Percentiles rank a stretch among this genome's conserved stretches.
These are phyloP conservation scores for Bacidia rubella DNA, from an alignment of 495 filamentous ascomycete species.

Conservation along the genomic window DNA sequence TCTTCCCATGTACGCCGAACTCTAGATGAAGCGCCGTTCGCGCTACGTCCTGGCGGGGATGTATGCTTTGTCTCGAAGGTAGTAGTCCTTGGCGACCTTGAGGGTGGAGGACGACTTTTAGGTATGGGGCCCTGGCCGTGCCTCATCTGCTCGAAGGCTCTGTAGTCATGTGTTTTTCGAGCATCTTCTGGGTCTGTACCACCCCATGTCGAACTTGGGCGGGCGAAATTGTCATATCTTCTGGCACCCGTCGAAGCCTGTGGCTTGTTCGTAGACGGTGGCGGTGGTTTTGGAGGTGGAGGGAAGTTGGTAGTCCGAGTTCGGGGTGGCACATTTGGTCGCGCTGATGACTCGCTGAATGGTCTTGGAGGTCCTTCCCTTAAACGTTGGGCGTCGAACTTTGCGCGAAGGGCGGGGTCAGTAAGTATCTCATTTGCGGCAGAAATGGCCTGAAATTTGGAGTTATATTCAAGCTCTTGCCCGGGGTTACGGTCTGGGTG, in stretches of 20 bases:
- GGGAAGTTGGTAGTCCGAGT: constrained; percentile 17
- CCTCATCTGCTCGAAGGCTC: constrained; percentile 63
- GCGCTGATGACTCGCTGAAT: constrained; percentile 8
- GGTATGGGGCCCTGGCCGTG: constrained; percentile 23
- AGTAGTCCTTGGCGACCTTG: constrained; percentile 6
- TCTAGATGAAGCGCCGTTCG: constrained; percentile 22
- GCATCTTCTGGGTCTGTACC: constrained; percentile 30
- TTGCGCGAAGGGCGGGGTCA: constrained; percentile 50
- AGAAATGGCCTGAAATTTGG: constrained; percentile 76
- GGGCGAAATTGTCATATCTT: constrained; percentile 28
- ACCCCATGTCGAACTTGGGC: constrained; percentile 15
- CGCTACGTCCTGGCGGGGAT: constrained; percentile 24
- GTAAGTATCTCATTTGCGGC: constrained; percentile 71
- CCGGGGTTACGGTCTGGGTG: constrained; percentile 88
- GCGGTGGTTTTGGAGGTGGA: constrained; percentile 21
- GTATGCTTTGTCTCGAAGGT: constrained; percentile 3
- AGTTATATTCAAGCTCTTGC: constrained; percentile 57
- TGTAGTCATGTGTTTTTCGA: constrained; percentile 44
- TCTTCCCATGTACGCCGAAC: constrained; percentile 32
- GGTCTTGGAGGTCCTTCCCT: constrained; percentile 21
- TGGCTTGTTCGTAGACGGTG: constrained; percentile 23
- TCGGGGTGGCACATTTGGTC: constrained; percentile 17
- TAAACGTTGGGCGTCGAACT: constrained; percentile 65
- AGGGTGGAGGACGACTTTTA: constrained; percentile 16
- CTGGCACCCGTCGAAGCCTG: constrained; percentile 38